phyloP scores from a whole-genome alignment of 345 rosid genomes.

The Camelina neglecta region DNA sequence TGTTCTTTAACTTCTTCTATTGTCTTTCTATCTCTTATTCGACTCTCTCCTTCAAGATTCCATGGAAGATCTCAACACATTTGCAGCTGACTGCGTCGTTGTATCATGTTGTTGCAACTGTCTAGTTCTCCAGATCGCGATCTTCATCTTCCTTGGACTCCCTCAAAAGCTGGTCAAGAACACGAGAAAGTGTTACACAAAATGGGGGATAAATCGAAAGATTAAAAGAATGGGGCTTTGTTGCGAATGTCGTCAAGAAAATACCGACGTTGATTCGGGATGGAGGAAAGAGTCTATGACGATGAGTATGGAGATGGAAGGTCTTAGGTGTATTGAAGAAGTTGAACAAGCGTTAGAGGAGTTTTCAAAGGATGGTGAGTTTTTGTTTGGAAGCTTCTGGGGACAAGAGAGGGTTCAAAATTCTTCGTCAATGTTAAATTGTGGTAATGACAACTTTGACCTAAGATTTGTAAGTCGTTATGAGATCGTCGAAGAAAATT shows the following conservation, averaged over 20 bases:
- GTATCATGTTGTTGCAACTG: constrained; percentile 86
- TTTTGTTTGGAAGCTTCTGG: constrained; percentile 96
- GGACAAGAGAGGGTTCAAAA: constrained; percentile 47
- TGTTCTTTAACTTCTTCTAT: constrained; percentile 18
- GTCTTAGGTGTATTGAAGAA: constrained; percentile 57
- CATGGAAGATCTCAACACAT: constrained; percentile 72
- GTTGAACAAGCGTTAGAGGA: constrained; percentile 64
- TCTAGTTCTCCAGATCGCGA: constrained; percentile 60
- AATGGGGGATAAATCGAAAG: constrained; percentile 50
- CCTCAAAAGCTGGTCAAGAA: constrained; percentile 61
- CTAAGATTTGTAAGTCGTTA: constrained; percentile 46
- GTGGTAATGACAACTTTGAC: constrained; percentile 41
- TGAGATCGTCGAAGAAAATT: constrained; percentile 51
- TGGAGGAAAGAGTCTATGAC: constrained; percentile 32
- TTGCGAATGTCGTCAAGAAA: constrained; percentile 21
- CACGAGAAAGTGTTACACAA: constrained; percentile 53
- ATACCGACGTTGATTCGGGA: constrained; percentile 19
- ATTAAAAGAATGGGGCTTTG: constrained; percentile 29
- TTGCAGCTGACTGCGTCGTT: constrained; percentile 78
- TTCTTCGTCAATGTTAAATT: constrained; percentile 40
- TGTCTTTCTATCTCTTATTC: constrained; percentile 26
- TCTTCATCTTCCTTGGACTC: constrained; percentile 63
- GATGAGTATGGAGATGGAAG: constrained; percentile 42
- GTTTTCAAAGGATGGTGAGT: constrained; percentile 62
- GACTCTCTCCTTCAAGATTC: constrained; percentile 28